These are phyloP conservation scores for Alternaria dauci DNA, from an alignment of 2,329 filamentous ascomycete genomes.

Conservation along the genomic window DNA sequence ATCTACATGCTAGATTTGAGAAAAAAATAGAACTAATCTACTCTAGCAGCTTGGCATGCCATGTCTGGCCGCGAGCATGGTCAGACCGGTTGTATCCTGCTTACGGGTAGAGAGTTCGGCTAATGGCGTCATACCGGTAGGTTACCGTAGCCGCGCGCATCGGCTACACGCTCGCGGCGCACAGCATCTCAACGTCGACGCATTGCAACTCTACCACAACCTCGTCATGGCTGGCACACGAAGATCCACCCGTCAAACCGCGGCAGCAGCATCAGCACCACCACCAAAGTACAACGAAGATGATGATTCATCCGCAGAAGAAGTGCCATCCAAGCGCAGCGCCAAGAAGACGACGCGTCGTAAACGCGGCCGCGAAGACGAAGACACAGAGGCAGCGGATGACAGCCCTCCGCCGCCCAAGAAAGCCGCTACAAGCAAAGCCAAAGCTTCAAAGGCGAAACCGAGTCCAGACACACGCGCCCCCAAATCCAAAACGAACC, in stretches of 20 bases:
- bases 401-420: conserved; percentile 30
- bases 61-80: too few species aligned
- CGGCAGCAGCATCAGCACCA: conserved; percentile 16
- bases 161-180: conserved; percentile 5
- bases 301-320: conserved; percentile 24
- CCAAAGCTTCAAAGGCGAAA: conserved; percentile 15
- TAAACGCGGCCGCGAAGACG: conserved; percentile 38
- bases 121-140: conserved; percentile 10
- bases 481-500: conserved; percentile 17
- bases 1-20: too few species aligned
- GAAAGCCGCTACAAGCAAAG: conserved; percentile 26
- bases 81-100: too few species aligned
- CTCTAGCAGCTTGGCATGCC: too few species aligned
- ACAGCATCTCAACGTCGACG: conserved; percentile 3
- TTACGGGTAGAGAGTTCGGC: neutral
- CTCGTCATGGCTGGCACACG: conserved; percentile 39
- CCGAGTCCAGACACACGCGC: conserved; percentile 10
- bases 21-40: too few species aligned
- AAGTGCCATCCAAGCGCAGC: conserved; percentile 30
- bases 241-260: conserved; percentile 40
- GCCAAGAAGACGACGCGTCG: conserved; percentile 36
- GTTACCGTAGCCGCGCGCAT: too few species aligned
- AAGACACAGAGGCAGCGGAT: conserved; percentile 18
- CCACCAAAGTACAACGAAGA: conserved; percentile 32
- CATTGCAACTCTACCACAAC: conserved; percentile 9